Percentiles rank a stretch among this genome's conserved stretches.
Evolutionary conservation across 2,329 filamentous ascomycete genomes (phyloP).

Genomic region (Fusarium oligoseptatum): DNA sequence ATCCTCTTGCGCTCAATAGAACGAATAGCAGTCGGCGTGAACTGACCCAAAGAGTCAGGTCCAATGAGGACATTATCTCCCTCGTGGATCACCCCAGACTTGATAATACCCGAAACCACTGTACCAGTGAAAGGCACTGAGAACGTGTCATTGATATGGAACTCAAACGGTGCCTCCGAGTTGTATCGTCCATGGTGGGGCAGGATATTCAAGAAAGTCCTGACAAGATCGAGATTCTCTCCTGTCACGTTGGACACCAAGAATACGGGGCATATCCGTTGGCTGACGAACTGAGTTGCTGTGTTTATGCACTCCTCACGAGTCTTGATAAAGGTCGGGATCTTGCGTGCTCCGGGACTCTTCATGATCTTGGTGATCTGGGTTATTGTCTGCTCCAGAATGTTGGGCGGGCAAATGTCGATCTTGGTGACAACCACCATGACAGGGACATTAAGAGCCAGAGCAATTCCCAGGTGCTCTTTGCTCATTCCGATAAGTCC

Average conservation of each 20-base stretch:
- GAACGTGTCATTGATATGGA: slow-evolving; percentile 97
- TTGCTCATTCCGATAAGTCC: slow-evolving; percentile 98
- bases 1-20: slow-evolving; percentile 97
- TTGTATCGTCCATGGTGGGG: slow-evolving; percentile 96
- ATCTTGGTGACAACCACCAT: slow-evolving; percentile 99
- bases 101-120: slow-evolving; percentile 94
- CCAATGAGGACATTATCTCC: slow-evolving; percentile 93
- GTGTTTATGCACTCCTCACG: slow-evolving; percentile 94
- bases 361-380: slow-evolving; percentile 95
- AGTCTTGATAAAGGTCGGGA: slow-evolving; percentile 94
- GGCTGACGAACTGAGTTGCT: slow-evolving; percentile 93
- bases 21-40: slow-evolving; percentile 86
- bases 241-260: slow-evolving; percentile 98
- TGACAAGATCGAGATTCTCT: slow-evolving; percentile 88
- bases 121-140: slow-evolving; percentile 97
- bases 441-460: slow-evolving; percentile 95
- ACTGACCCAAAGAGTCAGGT: slow-evolving; percentile 90
- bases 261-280: slow-evolving; percentile 96
- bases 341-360: slow-evolving; percentile 92
- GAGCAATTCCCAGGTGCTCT: slow-evolving; percentile 94
- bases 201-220: slow-evolving; percentile 93
- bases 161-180: slow-evolving; percentile 88
- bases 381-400: slow-evolving; percentile 91
- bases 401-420: slow-evolving; percentile 96
- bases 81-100: slow-evolving; percentile 86